Conservation (phyloP, 306 rosid genomes). For the Sophora flavescens region DNA sequence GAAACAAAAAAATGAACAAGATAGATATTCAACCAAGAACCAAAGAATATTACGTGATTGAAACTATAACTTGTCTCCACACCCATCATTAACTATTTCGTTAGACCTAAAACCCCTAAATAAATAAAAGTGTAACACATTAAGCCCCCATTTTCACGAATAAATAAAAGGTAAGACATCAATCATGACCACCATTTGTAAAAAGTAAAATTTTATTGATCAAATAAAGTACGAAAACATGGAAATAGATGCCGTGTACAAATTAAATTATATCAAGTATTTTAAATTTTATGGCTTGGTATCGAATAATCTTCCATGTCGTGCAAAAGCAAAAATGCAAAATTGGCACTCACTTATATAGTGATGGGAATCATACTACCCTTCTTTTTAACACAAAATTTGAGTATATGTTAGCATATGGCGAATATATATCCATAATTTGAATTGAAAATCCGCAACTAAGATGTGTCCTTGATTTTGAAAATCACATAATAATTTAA, state of each 20-base stretch:
- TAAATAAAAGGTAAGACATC: too few relatives aligned
- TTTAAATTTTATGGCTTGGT: not conserved
- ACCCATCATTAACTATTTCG: too few relatives aligned
- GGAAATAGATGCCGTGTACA: not conserved
- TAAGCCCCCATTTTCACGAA: too few relatives aligned
- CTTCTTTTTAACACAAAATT: not conserved
- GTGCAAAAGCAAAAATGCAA: slow-evolving; percentile 7
- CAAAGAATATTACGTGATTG: too few relatives aligned
- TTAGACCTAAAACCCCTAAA: too few relatives aligned
- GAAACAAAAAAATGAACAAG: too few relatives aligned
- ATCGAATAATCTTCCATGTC: not conserved
- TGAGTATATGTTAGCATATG: not conserved
- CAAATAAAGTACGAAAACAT: not conserved
- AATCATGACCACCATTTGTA: too few relatives aligned
- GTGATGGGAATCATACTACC: not conserved
- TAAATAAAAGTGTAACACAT: too few relatives aligned
- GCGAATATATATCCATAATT: not conserved
- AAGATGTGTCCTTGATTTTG: too few relatives aligned
- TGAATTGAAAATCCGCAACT: not conserved
- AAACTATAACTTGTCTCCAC: too few relatives aligned
- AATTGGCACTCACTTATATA: not conserved
- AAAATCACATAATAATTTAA: not conserved
- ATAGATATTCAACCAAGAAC: too few relatives aligned
- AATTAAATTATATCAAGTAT: not conserved
- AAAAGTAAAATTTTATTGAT: too few relatives aligned